Conservation (phyloP, 306 rosid species). For the Leucaena leucocephala region DNA sequence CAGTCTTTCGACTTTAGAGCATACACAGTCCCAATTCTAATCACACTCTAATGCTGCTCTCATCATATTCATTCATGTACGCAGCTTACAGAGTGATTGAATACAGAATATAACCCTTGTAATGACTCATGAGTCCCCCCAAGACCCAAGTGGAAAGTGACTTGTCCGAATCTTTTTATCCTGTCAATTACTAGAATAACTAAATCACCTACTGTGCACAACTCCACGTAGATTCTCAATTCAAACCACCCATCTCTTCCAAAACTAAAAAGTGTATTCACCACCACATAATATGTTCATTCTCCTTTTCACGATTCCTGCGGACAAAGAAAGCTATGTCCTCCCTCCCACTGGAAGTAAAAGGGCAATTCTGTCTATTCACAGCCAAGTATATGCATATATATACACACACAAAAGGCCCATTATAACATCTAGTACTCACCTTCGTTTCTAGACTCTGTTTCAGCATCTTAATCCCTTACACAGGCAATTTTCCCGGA, state of each 20-base stretch:
- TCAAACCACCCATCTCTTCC: neutral
- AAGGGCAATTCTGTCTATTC: neutral
- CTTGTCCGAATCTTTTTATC: conserved; percentile 27
- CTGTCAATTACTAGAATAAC: neutral
- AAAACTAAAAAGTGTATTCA: neutral
- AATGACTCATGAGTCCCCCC: neutral
- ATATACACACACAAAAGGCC: neutral
- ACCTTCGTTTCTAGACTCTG: neutral
- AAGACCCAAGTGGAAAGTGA: conserved; percentile 38
- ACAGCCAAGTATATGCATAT: neutral
- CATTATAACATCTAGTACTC: neutral
- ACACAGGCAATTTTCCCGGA: neutral
- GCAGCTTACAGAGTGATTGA: too few species aligned
- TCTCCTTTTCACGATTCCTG: conserved; percentile 40
- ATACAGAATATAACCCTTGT: too few species aligned
- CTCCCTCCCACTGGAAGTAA: neutral
- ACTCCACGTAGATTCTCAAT: conserved; percentile 5
- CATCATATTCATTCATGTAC: too few species aligned
- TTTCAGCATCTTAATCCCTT: too few species aligned
- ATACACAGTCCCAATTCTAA: too few species aligned
- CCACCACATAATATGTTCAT: conserved; percentile 37
- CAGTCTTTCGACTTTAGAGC: neutral
- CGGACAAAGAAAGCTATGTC: conserved; percentile 35
- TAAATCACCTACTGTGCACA: neutral
- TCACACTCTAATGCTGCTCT: too few species aligned